Evolutionary conservation across 148 eudicot species (phyloP), one percentile per base, ranked within the genome.

Genomic region (Beta vulgaris): DNA sequence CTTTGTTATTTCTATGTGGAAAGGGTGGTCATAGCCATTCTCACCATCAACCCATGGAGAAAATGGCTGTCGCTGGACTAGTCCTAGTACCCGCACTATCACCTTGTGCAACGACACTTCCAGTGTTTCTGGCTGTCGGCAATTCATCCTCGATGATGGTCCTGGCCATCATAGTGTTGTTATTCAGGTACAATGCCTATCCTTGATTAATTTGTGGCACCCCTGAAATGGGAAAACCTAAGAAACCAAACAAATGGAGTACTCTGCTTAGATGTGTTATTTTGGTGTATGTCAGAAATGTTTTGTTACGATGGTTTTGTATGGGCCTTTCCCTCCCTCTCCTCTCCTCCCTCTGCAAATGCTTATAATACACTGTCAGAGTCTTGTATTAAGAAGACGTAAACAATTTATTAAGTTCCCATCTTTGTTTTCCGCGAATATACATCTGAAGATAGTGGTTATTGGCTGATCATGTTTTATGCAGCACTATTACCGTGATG

Each of bases 1-100:
- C 69, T 58, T n/a, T 92, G 61, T 73, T 95, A 77, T 95, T 84
- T 79, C 75, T 95, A 39, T 34, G 73, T 25, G 98, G 98, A 77
- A 92, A 83, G 77, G 98, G 98, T 36, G 93, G 97, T 74, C 98
- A 95, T 76, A 83, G 87, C 78, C 98, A 92, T 83, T 81, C 97
- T 68, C 98, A 95, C 78, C 95, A 89, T 71, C 92, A 92, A 71
- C 98, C 98, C 26, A 92, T 95, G 98, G 97, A 95, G 81, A 95
- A 92, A 81, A 95, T 95, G 98, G 98, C 97, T 68, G 98, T 95
- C 73, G 98, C 98, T 72, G 98, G 98, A 59, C 96, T 95, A 77
- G 93, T 95, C 23, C 86, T 95, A 32, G 97, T 95, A 43, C 98
- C 98, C 46, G 98, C 98, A 23, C 73, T 95, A 74, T 95, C 97